Base-by-base conservation (phyloP, 176 grass and related monocot genomes). In the Echinochloa phyllopogon region DNA sequence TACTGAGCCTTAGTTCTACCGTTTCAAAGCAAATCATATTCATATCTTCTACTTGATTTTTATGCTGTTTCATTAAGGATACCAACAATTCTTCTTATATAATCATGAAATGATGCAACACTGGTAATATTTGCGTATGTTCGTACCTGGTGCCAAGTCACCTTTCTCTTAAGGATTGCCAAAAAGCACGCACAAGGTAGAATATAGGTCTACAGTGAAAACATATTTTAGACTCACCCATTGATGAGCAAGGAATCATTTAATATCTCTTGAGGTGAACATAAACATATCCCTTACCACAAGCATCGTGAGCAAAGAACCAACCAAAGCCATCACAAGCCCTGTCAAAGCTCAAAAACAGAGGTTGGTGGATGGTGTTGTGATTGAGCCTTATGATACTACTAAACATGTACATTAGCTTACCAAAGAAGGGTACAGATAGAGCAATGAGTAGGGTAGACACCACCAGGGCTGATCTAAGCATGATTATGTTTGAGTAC, bases 291-390 rank as follows among this genome's bases (percentile, higher is more conserved):
- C 16, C 24, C 85, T 90, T 95, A 95, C 96, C 80, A 98, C 91
- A 66, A 98, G 96, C 96, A 95, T 98, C 44, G 91, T 92, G 72
- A 98, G 81, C 50, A 98, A 86, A 83, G 96, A 98, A n/a, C 96
- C 96, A 74, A 98, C 85, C 29, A 98, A 92, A 37, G 96, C 83
- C 93, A 98, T 95, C 68, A 98, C 93, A 56, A 98, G 94, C 68
- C 91, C 96, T 98, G 87, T 77, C 10, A 33, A 88, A 41, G 44
- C 5, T 48, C 5, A 63, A 87, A 48, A 69, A 63, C 10, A 78
- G 20, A 40, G 4, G 42, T 77, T 60, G 33, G 8, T 57, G 18
- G 38, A 66, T 66, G 15, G 18, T 50, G 10, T 21, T 17, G 36
- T 15, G 17, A 49, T 65, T 65, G 5, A 40, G 60, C 29, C 21